Evolutionary conservation across 108 stramenopile genomes (phyloP).

Genomic region (Stephanodiscus minutulus): DNA sequence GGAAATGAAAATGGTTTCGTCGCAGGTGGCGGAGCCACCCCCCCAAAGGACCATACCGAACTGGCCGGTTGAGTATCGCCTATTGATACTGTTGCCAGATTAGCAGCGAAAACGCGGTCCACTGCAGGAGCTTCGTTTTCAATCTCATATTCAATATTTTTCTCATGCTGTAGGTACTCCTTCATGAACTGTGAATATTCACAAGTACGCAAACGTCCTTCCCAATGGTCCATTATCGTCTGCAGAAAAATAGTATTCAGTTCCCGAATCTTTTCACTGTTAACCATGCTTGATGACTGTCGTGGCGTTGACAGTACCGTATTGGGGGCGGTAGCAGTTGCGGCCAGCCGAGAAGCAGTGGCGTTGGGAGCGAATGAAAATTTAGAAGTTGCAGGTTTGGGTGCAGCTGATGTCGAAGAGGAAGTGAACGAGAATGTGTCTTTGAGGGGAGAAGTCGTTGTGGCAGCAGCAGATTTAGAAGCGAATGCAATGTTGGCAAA

Average conservation of each 20-base stretch:
- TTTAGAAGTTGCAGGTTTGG: background rate
- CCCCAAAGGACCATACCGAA: slow-evolving; percentile 5
- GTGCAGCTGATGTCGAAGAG: slow-evolving; percentile 11
- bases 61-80: slow-evolving; percentile 2
- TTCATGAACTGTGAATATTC: slow-evolving; percentile 16
- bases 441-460: slow-evolving; percentile 3
- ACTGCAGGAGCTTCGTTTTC: background rate
- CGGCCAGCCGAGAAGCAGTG: background rate
- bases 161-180: slow-evolving; percentile 19
- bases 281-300: background rate
- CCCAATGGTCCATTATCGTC: slow-evolving; percentile 17
- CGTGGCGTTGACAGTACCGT: background rate
- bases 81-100: background rate
- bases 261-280: background rate
- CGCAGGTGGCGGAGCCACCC: slow-evolving; percentile 17
- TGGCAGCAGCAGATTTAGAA: background rate
- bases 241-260: slow-evolving; percentile 5
- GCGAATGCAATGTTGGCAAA: slow-evolving; percentile 32
- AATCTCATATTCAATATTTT: background rate
- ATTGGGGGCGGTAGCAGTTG: background rate
- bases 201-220: background rate
- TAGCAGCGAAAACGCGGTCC: background rate
- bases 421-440: slow-evolving; percentile 20
- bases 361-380: slow-evolving; percentile 14
- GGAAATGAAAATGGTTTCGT: slow-evolving; percentile 10